These are phyloP conservation scores for Aphanoascus verrucosus DNA, from an alignment of 2,329 filamentous ascomycete species.

Conservation along the genomic window DNA sequence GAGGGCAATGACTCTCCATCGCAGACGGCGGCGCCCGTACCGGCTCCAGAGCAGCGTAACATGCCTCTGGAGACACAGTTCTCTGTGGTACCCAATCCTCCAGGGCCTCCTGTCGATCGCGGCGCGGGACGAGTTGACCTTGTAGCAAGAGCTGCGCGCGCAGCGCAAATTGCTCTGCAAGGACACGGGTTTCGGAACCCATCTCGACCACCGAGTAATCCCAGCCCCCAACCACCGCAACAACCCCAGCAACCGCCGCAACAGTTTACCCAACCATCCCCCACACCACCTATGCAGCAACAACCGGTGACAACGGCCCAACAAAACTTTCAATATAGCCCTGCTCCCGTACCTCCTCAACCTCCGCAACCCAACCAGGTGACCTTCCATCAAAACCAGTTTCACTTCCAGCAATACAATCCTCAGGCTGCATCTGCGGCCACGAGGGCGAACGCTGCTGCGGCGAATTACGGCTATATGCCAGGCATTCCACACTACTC, in stretches of 20 bases:
- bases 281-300: conserved; percentile 11
- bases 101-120: conserved; percentile 31
- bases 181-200: conserved; percentile 31
- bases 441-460: conserved; percentile 26
- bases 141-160: conserved; percentile 38
- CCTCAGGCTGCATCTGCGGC: conserved; percentile 24
- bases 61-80: conserved; percentile 36
- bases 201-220: conserved; percentile 25
- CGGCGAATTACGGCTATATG: conserved; percentile 36
- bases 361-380: conserved; percentile 55
- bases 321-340: conserved; percentile 21
- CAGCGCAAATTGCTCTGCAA: conserved; percentile 40
- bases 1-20: conserved; percentile 20
- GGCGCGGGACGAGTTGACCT: conserved; percentile 35
- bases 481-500: conserved; percentile 38
- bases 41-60: conserved; percentile 25
- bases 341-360: conserved; percentile 63
- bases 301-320: conserved; percentile 11
- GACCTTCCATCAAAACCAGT: conserved; percentile 33
- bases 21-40: not conserved
- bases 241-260: conserved; percentile 25
- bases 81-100: conserved; percentile 28
- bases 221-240: conserved; percentile 25
- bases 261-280: conserved; percentile 12
- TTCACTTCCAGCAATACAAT: conserved; percentile 36